phyloP scores from a whole-genome alignment of 179 eudicot genomes.

The Heliamphora pulchella region DNA sequence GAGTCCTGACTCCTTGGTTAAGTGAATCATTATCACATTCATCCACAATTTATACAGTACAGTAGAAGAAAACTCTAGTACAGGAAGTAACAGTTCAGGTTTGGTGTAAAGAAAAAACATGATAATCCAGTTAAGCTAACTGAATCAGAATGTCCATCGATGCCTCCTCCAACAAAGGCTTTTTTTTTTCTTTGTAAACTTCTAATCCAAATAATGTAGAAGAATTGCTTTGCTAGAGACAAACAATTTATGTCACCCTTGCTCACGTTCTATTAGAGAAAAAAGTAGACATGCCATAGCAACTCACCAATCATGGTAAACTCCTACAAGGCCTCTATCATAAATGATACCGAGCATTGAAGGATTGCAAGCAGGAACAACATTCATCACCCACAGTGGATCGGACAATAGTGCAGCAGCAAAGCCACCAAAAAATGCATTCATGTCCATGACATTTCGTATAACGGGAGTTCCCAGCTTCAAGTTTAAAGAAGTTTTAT shows the following conservation, averaged over 20 bases:
- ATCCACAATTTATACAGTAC: not conserved
- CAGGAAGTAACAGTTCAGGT: not conserved
- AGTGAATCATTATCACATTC: not conserved
- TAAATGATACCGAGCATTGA: conserved; percentile 73
- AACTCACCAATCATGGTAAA: conserved; percentile 88
- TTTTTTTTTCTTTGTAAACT: too few species aligned
- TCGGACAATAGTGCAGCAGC: conserved; percentile 82
- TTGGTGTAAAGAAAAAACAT: not conserved
- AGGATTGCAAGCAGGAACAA: conserved; percentile 69
- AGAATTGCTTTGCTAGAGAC: not conserved
- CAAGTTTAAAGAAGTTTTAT: conserved; percentile 60
- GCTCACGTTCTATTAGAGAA: not conserved
- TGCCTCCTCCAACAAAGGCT: not conserved
- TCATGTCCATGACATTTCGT: conserved; percentile 94
- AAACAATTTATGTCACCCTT: not conserved
- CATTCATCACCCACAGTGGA: conserved; percentile 98
- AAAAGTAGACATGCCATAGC: conserved; percentile 7
- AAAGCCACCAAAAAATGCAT: conserved; percentile 92
- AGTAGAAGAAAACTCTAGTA: not conserved
- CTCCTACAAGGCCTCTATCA: conserved; percentile 87
- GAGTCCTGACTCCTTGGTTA: too few species aligned
- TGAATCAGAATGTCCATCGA: not conserved
- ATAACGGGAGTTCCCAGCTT: conserved; percentile 69
- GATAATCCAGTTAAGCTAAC: not conserved
- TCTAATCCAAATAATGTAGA: too few species aligned